These are phyloP conservation scores for Serpula lacrymans DNA, from an alignment of 768 basidiomycete species.

Conservation along the genomic window DNA sequence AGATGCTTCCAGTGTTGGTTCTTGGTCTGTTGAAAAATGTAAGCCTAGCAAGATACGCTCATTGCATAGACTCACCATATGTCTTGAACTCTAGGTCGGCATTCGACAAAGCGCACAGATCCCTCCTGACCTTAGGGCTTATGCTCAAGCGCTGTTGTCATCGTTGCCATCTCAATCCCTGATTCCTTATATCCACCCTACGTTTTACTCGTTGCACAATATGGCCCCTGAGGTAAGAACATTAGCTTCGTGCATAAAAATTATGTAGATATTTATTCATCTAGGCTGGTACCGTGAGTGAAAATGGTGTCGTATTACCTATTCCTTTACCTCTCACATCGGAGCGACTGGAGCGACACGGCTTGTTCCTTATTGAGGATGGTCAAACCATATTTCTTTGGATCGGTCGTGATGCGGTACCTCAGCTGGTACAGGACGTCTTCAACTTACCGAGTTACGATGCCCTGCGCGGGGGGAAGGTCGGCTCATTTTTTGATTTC, in stretches of 20 bases:
- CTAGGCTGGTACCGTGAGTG: constrained; percentile 88
- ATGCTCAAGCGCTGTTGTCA: constrained; percentile 89
- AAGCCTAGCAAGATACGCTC: constrained; percentile 16
- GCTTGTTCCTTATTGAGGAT: constrained; percentile 95
- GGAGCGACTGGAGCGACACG: constrained; percentile 93
- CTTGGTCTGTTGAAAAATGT: constrained; percentile 95
- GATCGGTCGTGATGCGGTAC: constrained; percentile 98
- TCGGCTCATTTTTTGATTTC: constrained; percentile 26
- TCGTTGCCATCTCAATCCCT: constrained; percentile 89
- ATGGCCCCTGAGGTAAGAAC: constrained; percentile 83
- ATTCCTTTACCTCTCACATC: constrained; percentile 86
- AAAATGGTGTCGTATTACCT: constrained; percentile 85
- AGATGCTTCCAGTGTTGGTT: constrained; percentile 87
- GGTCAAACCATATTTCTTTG: constrained; percentile 97
- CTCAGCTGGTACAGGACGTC: constrained; percentile 89
- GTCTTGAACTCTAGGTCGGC: constrained; percentile 61
- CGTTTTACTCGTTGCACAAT: constrained; percentile 93
- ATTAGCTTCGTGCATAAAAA: neutral
- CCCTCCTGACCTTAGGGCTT: constrained; percentile 93
- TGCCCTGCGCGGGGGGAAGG: constrained; percentile 91
- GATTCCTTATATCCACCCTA: constrained; percentile 91
- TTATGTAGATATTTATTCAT: constrained; percentile 3
- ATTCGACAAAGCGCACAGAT: constrained; percentile 96
- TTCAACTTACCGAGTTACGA: constrained; percentile 89
- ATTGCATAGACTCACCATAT: constrained; percentile 1